A percentile compares a stretch with the other conserved stretches of the same genome.
Evolutionary conservation across 75 land plant species (phyloP).

Genomic region (Gnetum montanum): DNA sequence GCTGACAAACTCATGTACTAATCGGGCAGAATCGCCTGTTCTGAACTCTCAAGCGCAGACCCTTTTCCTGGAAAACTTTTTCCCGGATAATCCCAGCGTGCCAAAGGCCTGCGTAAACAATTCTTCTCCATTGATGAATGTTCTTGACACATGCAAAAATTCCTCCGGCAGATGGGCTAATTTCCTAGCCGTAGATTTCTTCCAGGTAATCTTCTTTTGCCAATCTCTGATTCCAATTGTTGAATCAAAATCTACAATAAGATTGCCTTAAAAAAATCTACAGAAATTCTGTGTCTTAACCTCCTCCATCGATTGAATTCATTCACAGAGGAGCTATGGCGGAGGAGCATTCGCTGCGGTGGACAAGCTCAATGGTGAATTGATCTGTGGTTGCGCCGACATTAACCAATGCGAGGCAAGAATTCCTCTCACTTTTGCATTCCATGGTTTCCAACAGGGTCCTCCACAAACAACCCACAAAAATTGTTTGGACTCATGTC

Average conservation of each 20-base stretch:
- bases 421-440: too few species aligned
- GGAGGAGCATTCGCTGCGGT: slow-evolving; percentile 38
- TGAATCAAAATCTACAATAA: not conserved
- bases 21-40: slow-evolving; percentile 11
- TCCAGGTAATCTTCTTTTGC: slow-evolving; percentile 14
- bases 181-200: slow-evolving; percentile 22
- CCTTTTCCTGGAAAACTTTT: slow-evolving; percentile 17
- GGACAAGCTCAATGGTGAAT: slow-evolving; percentile 25
- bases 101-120: slow-evolving; percentile 12
- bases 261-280: not conserved
- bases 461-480: too few species aligned
- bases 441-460: too few species aligned
- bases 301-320: too few species aligned
- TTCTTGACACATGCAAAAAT: slow-evolving; percentile 5
- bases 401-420: slow-evolving; percentile 16
- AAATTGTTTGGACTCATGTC: too few species aligned
- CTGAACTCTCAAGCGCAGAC: slow-evolving; percentile 6
- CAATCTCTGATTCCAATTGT: not conserved
- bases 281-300: not conserved
- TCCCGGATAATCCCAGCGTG: slow-evolving; percentile 9
- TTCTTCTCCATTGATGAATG: slow-evolving; percentile 1
- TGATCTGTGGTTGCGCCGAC: slow-evolving; percentile 28
- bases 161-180: slow-evolving; percentile 27
- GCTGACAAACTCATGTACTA: not conserved
- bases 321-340: slow-evolving; percentile 35